Evolutionary conservation across 1,284 basidiomycete genomes (phyloP), one percentile per base, ranked within the genome.

Genomic region (Rhodofomes roseus): DNA sequence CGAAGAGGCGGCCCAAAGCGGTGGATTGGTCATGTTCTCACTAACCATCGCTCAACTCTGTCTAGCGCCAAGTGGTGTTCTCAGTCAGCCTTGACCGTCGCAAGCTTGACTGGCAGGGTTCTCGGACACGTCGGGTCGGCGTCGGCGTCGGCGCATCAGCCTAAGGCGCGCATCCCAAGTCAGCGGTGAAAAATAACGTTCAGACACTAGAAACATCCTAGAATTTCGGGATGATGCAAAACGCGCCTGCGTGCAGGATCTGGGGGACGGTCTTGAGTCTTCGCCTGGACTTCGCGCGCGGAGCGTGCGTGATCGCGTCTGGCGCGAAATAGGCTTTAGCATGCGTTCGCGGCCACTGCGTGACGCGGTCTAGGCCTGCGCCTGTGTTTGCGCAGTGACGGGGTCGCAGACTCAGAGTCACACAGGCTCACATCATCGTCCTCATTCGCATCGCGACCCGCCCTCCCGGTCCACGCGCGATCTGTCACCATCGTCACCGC

Each of bases 311-410:
- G 46, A 48, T 48, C 46, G 46, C 22, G 46, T 25, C 25, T 29
- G 46, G 27, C 46, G 46, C 46, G 46, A 52, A 37, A 52, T 52
- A 52, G 29, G 31, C 50, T 52, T 52, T 52, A 51, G 50, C 50
- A 52, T 25, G 50, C 50, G 46, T 48, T 29, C 25, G 46, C 46
- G 46, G 18, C 46, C 46, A 11, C 12, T 12, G 37, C 37, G 2
- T 23, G 44, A 11, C 3, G 23, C 11, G 44, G 44, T 27, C 44
- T 25, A 4, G 44, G 44, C 44, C 44, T 27, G 23, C 11, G 37
- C 37, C 37, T 16, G 37, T 6, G 44, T 43, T 20, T 27, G 44
- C 44, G 44, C 44, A 46, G 22, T 27, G 22, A 9, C 12, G 14
- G 25, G 5, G 25, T 2, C 23, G 25, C 23, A 29, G 46, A 48